Evolutionary conservation across 306 rosid genomes (phyloP).

Genomic region (Sindora glabra): DNA sequence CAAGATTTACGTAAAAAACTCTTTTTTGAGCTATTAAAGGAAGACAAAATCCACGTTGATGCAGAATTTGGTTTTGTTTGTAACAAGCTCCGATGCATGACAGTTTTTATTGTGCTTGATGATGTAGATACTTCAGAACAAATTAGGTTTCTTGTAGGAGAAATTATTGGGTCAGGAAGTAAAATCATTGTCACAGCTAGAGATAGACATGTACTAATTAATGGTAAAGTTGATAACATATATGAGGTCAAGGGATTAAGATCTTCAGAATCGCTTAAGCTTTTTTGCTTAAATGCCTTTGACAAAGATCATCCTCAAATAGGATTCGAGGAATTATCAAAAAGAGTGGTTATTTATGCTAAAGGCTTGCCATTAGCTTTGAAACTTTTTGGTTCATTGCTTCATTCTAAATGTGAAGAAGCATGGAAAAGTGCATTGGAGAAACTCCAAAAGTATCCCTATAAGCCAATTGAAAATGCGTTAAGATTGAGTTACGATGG

Average conservation of each 20-base stretch:
- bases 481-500: constrained; percentile 5
- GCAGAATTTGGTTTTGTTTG: neutral
- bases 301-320: neutral
- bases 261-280: neutral
- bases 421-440: neutral
- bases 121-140: neutral
- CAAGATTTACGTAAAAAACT: too few relatives aligned
- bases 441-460: neutral
- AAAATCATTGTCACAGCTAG: constrained; percentile 15
- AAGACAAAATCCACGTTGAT: neutral
- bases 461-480: neutral
- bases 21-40: neutral
- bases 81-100: neutral
- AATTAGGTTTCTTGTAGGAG: neutral
- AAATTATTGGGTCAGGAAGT: neutral
- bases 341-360: neutral
- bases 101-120: constrained; percentile 15
- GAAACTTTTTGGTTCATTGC: neutral
- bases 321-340: neutral
- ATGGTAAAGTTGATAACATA: neutral
- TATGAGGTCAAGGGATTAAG: neutral
- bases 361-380: constrained; percentile 11
- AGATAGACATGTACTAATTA: neutral
- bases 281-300: constrained; percentile 14
- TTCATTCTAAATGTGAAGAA: neutral